These are phyloP conservation scores for Pythium apleroticum DNA, from an alignment of 352 stramenopile species.

Conservation along the genomic window DNA sequence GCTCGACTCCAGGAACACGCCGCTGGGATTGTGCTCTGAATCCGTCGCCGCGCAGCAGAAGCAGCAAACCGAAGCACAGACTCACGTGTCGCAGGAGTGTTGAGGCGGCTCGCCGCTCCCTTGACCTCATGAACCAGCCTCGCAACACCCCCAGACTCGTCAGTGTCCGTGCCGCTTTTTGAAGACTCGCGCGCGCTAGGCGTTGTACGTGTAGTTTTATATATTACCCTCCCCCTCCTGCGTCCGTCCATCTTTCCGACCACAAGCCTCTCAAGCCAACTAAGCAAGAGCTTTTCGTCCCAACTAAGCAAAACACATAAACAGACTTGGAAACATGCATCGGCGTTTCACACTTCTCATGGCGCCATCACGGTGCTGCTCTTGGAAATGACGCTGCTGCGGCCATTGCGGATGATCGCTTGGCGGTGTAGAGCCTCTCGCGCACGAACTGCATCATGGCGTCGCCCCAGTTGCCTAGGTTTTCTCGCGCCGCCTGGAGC, in stretches of 20 bases:
- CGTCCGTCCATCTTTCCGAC: neutral
- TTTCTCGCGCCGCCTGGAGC: conserved; percentile 42
- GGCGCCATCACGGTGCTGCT: too few relatives aligned
- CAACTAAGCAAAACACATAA: neutral
- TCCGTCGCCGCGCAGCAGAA: neutral
- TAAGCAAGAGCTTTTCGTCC: neutral
- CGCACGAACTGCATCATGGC: conserved; percentile 50
- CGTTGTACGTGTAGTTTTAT: conserved; percentile 5
- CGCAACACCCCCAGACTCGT: neutral
- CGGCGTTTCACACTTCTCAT: too few relatives aligned
- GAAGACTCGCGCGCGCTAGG: neutral
- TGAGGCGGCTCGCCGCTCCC: conserved; percentile 8
- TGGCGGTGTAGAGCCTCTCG: conserved; percentile 16
- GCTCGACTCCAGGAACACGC: conserved; percentile 22
- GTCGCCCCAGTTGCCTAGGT: conserved; percentile 43
- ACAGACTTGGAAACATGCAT: conserved; percentile 1
- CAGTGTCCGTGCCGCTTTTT: neutral
- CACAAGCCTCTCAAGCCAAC: neutral
- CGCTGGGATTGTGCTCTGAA: conserved; percentile 2
- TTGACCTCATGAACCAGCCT: neutral
- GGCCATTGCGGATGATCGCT: too few relatives aligned
- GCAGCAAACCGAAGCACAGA: conserved; percentile 2
- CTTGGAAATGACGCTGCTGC: too few relatives aligned
- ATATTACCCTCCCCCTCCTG: neutral
- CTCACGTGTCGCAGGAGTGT: conserved; percentile 17